Percentiles rank a stretch among this genome's conserved stretches.
Conservation (phyloP, 2,329 filamentous ascomycete genomes). For the Diaporthe citrichinensis region DNA sequence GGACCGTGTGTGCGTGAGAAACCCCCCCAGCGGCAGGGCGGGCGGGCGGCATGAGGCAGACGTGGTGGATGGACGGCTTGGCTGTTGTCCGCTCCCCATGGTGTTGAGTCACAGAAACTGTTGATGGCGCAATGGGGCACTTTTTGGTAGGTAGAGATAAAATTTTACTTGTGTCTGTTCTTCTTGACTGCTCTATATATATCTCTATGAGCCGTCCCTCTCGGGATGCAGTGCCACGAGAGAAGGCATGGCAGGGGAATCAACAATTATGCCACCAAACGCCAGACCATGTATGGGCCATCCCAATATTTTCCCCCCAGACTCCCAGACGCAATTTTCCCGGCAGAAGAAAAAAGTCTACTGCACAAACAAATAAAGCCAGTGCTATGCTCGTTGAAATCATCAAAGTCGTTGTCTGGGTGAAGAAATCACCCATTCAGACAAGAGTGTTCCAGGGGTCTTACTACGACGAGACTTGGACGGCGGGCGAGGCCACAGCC, state of each 20-base stretch:
- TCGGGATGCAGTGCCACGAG: slow-evolving; percentile 17
- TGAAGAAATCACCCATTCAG: not conserved
- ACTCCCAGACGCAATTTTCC: slow-evolving; percentile 18
- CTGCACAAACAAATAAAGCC: slow-evolving; percentile 17
- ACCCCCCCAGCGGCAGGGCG: not conserved
- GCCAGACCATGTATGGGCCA: slow-evolving; percentile 30
- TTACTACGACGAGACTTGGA: slow-evolving; percentile 40
- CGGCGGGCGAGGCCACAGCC: slow-evolving; percentile 34
- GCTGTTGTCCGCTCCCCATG: not conserved
- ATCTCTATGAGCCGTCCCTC: slow-evolving; percentile 26
- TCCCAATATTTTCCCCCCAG: not conserved
- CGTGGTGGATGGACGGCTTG: not conserved
- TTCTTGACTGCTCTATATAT: slow-evolving; percentile 29
- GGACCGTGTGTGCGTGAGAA: not conserved
- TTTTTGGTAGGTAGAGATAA: slow-evolving; percentile 36
- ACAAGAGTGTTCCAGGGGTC: not conserved
- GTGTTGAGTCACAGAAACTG: slow-evolving; percentile 18
- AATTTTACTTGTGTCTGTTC: slow-evolving; percentile 30
- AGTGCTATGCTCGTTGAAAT: slow-evolving; percentile 40
- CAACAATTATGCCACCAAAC: slow-evolving; percentile 40
- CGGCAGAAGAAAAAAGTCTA: not conserved
- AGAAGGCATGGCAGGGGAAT: slow-evolving; percentile 37
- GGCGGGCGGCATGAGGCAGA: not conserved
- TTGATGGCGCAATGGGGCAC: slow-evolving; percentile 8
- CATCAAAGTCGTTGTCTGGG: slow-evolving; percentile 34